Percentiles rank a stretch among this genome's conserved stretches.
phyloP scores from a whole-genome alignment of 2,329 filamentous ascomycete genomes.

The Phialophora tarda region DNA sequence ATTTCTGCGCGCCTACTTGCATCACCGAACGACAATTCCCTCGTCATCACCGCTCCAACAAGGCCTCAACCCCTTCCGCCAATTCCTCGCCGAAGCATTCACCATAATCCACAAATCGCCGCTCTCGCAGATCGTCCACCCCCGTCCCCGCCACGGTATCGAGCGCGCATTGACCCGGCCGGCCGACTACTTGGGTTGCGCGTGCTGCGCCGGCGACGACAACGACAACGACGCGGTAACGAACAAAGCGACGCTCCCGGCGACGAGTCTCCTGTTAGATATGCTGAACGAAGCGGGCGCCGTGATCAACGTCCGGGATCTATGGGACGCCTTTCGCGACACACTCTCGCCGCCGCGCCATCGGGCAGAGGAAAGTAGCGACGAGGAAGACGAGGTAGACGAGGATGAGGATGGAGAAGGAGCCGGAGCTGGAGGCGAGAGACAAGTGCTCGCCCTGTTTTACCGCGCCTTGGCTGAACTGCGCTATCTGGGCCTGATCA shows the following conservation, averaged over 20 bases:
- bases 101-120: slow-evolving; percentile 64
- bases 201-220: slow-evolving; percentile 50
- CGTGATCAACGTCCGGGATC: slow-evolving; percentile 65
- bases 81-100: slow-evolving; percentile 62
- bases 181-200: slow-evolving; percentile 65
- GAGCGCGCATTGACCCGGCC: slow-evolving; percentile 65
- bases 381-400: slow-evolving; percentile 42
- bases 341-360: slow-evolving; percentile 9
- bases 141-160: slow-evolving; percentile 62
- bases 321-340: slow-evolving; percentile 64
- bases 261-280: slow-evolving; percentile 65
- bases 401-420: slow-evolving; percentile 43
- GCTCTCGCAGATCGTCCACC: slow-evolving; percentile 62
- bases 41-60: slow-evolving; percentile 8
- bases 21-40: background rate
- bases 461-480: slow-evolving; percentile 86
- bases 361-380: background rate
- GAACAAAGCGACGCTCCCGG: slow-evolving; percentile 60
- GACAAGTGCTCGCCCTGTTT: slow-evolving; percentile 69
- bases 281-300: slow-evolving; percentile 67
- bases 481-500: slow-evolving; percentile 83
- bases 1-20: slow-evolving; percentile 18
- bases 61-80: slow-evolving; percentile 45
- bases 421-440: slow-evolving; percentile 11
- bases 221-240: background rate